Evolutionary conservation across 208 protist species (phyloP).

Genomic region (Zelonia costaricensis): DNA sequence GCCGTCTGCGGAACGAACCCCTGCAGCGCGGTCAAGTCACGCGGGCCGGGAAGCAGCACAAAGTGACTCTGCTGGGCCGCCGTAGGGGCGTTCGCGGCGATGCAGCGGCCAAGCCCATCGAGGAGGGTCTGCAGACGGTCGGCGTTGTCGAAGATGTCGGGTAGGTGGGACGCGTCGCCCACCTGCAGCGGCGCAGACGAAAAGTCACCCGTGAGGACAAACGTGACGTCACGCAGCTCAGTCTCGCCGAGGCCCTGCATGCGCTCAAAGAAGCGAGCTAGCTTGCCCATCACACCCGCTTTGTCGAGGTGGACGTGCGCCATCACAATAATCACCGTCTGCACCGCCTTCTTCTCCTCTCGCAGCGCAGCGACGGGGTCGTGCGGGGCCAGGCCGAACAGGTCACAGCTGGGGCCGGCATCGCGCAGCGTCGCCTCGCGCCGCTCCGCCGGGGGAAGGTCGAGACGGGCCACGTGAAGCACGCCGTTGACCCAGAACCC

Average conservation of each 20-base stretch:
- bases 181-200: slow-evolving; percentile 63
- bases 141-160: slow-evolving; percentile 62
- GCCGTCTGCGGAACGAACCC: slow-evolving; percentile 79
- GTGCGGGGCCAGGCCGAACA: slow-evolving; percentile 70
- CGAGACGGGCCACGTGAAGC: slow-evolving; percentile 48
- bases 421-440: slow-evolving; percentile 65
- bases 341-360: slow-evolving; percentile 68
- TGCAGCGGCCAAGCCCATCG: slow-evolving; percentile 56
- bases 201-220: slow-evolving; percentile 85
- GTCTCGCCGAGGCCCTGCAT: slow-evolving; percentile 82
- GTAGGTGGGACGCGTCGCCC: slow-evolving; percentile 81
- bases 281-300: slow-evolving; percentile 43
- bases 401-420: slow-evolving; percentile 51
- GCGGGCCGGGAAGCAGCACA: slow-evolving; percentile 77
- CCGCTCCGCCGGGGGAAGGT: slow-evolving; percentile 75
- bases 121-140: slow-evolving; percentile 53
- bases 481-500: slow-evolving; percentile 57
- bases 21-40: slow-evolving; percentile 65
- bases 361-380: slow-evolving; percentile 44
- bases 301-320: slow-evolving; percentile 85
- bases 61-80: slow-evolving; percentile 79
- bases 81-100: slow-evolving; percentile 62
- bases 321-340: slow-evolving; percentile 77
- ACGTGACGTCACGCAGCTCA: slow-evolving; percentile 78
- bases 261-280: slow-evolving; percentile 71